These are phyloP conservation scores for Skeletonema potamos DNA, from an alignment of 108 stramenopile species.

Conservation along the genomic window DNA sequence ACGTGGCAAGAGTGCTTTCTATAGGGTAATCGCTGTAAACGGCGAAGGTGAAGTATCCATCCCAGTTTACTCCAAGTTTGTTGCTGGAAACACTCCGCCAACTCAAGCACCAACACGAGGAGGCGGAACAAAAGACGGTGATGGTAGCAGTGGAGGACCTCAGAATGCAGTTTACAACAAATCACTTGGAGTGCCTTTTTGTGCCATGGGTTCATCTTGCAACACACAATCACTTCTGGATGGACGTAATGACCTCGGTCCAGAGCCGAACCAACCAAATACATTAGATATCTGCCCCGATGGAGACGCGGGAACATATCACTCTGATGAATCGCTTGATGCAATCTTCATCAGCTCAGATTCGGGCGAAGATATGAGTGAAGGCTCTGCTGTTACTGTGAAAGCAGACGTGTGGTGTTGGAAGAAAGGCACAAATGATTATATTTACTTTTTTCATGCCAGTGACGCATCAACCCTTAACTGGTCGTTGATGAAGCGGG, in stretches of 20 bases:
- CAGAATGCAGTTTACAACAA: not conserved
- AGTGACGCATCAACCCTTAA: not conserved
- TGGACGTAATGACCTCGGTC: not conserved
- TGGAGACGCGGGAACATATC: not conserved
- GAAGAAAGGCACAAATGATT: not conserved
- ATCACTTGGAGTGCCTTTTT: not conserved
- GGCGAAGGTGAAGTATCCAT: conserved; percentile 1
- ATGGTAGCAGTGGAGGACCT: not conserved
- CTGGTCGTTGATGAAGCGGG: not conserved
- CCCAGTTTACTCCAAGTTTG: not conserved
- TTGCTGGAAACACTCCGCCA: not conserved
- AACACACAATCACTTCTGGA: not conserved
- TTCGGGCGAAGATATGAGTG: not conserved
- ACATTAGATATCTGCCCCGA: not conserved
- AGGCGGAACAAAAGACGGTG: not conserved
- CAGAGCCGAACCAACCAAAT: not conserved
- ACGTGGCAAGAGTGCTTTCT: not conserved
- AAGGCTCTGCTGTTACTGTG: not conserved
- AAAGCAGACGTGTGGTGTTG: not conserved
- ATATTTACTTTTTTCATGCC: not conserved
- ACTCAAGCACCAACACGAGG: not conserved
- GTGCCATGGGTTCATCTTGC: not conserved
- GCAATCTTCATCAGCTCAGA: not conserved
- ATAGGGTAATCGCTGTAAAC: conserved; percentile 3
- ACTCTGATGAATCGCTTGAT: not conserved